Evolutionary conservation across 1,284 basidiomycete species (phyloP).

Genomic region (Ceratobasidium sp.): DNA sequence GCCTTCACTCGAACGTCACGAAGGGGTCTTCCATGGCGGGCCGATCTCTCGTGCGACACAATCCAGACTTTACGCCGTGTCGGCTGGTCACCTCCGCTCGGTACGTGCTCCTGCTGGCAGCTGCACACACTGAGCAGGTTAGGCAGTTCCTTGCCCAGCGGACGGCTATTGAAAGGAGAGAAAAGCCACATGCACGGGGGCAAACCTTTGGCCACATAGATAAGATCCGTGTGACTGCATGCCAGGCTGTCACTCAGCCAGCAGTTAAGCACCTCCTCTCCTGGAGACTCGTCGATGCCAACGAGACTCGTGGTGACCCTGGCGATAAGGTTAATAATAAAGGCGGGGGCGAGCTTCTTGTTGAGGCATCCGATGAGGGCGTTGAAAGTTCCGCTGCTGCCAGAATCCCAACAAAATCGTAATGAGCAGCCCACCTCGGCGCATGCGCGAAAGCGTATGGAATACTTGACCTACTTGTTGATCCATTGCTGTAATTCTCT

Average conservation of each 20-base stretch:
- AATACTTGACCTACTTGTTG: not conserved
- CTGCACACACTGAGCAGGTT: not conserved
- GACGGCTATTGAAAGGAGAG: constrained; percentile 15
- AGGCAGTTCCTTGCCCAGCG: constrained; percentile 27
- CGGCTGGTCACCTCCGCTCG: not conserved
- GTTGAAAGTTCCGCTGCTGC: not conserved
- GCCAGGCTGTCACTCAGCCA: constrained; percentile 8
- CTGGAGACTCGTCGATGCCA: not conserved
- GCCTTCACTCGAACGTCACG: not conserved
- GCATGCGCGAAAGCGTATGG: not conserved
- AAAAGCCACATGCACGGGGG: constrained; percentile 12
- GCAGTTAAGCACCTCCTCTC: not conserved
- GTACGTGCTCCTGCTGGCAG: not conserved
- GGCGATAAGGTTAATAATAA: not conserved
- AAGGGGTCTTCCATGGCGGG: not conserved
- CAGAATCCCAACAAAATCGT: not conserved
- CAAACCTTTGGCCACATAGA: not conserved
- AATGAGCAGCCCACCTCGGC: not conserved
- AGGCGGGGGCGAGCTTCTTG: constrained; percentile 17
- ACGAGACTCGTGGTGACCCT: not conserved
- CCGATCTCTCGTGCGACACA: constrained; percentile 1
- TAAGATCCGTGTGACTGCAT: constrained; percentile 3
- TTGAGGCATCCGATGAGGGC: constrained; percentile 1
- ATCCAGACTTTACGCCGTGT: constrained; percentile 10
- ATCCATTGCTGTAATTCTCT: constrained; percentile 8